phyloP scores from a whole-genome alignment of 73 alveolate genomes.

The Tetrahymena borealis region DNA sequence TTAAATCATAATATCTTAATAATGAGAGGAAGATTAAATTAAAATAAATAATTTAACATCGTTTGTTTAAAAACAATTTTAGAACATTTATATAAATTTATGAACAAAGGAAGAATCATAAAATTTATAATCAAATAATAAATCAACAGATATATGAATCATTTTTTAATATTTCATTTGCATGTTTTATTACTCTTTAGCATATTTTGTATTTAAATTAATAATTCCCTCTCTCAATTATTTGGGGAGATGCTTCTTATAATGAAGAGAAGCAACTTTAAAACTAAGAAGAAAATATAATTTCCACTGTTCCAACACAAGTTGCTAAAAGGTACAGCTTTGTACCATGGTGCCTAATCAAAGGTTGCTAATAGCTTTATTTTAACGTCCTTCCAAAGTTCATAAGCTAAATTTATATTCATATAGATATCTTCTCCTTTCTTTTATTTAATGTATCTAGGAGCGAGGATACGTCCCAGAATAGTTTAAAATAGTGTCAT shows the following conservation, averaged over 20 bases:
- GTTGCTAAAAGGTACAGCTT: slow-evolving; percentile 17
- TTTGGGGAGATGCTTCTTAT: neutral
- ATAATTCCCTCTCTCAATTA: neutral
- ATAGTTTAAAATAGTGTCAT: slow-evolving; percentile 11
- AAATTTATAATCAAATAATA: too few relatives aligned
- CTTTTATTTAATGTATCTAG: slow-evolving; percentile 5
- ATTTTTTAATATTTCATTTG: too few relatives aligned
- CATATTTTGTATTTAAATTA: too few relatives aligned
- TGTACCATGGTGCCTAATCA: slow-evolving; percentile 37
- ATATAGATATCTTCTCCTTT: slow-evolving; percentile 24
- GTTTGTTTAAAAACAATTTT: too few relatives aligned
- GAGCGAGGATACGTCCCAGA: slow-evolving; percentile 15
- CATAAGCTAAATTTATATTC: slow-evolving; percentile 8
- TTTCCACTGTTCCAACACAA: slow-evolving; percentile 42
- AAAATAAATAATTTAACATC: too few relatives aligned
- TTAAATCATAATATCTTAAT: too few relatives aligned
- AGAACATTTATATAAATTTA: too few relatives aligned
- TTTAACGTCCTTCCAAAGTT: slow-evolving; percentile 14
- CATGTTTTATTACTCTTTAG: too few relatives aligned
- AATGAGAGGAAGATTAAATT: too few relatives aligned
- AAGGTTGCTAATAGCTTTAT: neutral
- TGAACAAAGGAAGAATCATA: too few relatives aligned
- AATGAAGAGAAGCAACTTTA: neutral
- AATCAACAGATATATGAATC: too few relatives aligned
- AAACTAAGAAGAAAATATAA: slow-evolving; percentile 1